These are phyloP conservation scores for Sanghuangporus weigelae DNA, from an alignment of 1,284 basidiomycete genomes.

Conservation along the genomic window DNA sequence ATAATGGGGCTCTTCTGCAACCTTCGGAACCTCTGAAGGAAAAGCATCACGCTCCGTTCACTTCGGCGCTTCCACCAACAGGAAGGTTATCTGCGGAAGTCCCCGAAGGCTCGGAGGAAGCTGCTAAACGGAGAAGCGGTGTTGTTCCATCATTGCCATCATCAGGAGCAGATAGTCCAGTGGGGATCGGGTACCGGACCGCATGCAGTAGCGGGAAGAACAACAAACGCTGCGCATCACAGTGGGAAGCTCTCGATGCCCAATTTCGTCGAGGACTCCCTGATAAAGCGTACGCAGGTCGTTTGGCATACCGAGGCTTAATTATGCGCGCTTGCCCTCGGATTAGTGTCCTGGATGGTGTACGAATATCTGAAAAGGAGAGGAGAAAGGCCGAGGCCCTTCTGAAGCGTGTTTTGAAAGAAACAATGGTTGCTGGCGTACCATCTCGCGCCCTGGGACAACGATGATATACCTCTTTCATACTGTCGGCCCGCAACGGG, in stretches of 20 bases:
- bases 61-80: neutral
- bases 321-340: slow-evolving; percentile 70
- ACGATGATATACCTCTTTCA: neutral
- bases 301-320: slow-evolving; percentile 83
- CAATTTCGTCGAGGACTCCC: slow-evolving; percentile 87
- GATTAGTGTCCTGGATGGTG: slow-evolving; percentile 75
- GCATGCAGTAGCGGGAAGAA: neutral
- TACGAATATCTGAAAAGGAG: slow-evolving; percentile 76
- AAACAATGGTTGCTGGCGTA: slow-evolving; percentile 1
- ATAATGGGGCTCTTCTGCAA: slow-evolving; percentile 58
- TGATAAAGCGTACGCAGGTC: slow-evolving; percentile 78
- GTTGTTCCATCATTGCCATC: slow-evolving; percentile 6
- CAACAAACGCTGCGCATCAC: slow-evolving; percentile 29
- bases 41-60: slow-evolving; percentile 9
- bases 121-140: slow-evolving; percentile 2
- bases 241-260: slow-evolving; percentile 73
- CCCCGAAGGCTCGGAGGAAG: slow-evolving; percentile 3
- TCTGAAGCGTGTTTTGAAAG: slow-evolving; percentile 45
- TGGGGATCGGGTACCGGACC: neutral
- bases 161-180: neutral
- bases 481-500: neutral
- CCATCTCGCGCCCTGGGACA: neutral
- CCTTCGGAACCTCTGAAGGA: slow-evolving; percentile 40
- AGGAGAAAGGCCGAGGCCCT: slow-evolving; percentile 71
- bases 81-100: neutral